phyloP scores from a whole-genome alignment of 2,329 filamentous ascomycete species.

The Alternaria metachromatica region DNA sequence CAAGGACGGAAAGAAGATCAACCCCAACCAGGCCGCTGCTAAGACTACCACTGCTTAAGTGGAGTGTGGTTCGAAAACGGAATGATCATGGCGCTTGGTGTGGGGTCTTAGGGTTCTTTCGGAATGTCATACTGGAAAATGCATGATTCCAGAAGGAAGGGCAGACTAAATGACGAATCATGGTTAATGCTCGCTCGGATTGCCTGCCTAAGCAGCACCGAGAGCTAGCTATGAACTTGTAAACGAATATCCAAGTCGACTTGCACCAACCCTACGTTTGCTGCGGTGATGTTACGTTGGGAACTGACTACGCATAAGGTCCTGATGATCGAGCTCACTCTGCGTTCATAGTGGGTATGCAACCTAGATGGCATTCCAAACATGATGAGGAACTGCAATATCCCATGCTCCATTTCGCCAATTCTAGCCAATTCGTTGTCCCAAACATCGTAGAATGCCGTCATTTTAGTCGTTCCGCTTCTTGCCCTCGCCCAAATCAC shows the following conservation, averaged over 20 bases:
- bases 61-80: conserved; percentile 23
- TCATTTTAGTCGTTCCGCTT: conserved; percentile 51
- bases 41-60: conserved; percentile 52
- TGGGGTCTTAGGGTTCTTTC: conserved; percentile 43
- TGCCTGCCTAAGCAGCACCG: conserved; percentile 38
- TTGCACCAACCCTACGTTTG: conserved; percentile 25
- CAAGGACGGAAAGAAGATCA: conserved; percentile 99
- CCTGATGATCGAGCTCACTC: not conserved
- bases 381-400: not conserved
- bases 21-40: conserved; percentile 83
- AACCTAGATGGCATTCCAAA: not conserved
- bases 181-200: conserved; percentile 38
- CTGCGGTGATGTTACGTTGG: conserved; percentile 5
- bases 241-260: conserved; percentile 46
- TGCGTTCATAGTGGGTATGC: not conserved
- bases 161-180: conserved; percentile 43
- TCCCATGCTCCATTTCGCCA: not conserved
- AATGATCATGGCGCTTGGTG: conserved; percentile 47
- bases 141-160: conserved; percentile 43
- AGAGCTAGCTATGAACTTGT: conserved; percentile 46
- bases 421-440: conserved; percentile 1
- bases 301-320: not conserved
- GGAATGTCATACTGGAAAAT: conserved; percentile 45
- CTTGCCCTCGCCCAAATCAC: conserved; percentile 46
- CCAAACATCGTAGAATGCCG: conserved; percentile 16